Conservation (phyloP, 257 asterid genomes). For the Jasminum sambac region DNA sequence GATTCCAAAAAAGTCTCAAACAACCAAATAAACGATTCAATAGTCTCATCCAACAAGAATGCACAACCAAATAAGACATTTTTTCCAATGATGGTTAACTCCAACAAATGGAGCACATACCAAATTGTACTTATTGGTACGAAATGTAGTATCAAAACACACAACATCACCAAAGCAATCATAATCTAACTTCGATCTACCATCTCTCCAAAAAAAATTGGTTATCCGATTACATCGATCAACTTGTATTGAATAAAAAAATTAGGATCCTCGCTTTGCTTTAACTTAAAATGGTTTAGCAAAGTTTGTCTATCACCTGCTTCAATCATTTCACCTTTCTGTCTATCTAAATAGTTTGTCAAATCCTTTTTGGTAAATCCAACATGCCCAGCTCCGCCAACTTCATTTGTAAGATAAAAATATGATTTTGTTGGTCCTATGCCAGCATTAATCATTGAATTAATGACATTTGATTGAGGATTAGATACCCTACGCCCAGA, state of each 20-base stretch:
- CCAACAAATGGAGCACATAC: constrained; percentile 24
- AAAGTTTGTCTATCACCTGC: too few species aligned
- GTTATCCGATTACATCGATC: not conserved
- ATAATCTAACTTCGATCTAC: constrained; percentile 9
- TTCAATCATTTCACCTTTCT: too few species aligned
- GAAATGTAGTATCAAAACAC: constrained; percentile 10
- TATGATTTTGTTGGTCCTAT: too few species aligned
- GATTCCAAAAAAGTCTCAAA: constrained; percentile 2
- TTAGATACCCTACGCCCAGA: too few species aligned
- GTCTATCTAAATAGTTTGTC: too few species aligned
- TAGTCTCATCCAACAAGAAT: not conserved
- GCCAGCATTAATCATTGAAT: too few species aligned
- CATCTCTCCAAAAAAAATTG: constrained; percentile 6
- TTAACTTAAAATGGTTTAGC: constrained; percentile 7
- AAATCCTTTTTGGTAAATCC: too few species aligned
- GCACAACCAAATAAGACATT: constrained; percentile 11
- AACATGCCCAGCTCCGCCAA: too few species aligned
- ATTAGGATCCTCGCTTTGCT: not conserved
- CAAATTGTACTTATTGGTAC: constrained; percentile 12
- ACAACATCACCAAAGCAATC: constrained; percentile 21
- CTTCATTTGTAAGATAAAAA: too few species aligned
- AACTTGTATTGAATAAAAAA: constrained; percentile 7
- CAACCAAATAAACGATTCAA: not conserved
- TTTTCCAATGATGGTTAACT: constrained; percentile 8
- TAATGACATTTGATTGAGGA: too few species aligned